Evolutionary conservation across 306 rosid genomes (phyloP), one percentile per base, ranked within the genome.

Genomic region (Fagus crenata): DNA sequence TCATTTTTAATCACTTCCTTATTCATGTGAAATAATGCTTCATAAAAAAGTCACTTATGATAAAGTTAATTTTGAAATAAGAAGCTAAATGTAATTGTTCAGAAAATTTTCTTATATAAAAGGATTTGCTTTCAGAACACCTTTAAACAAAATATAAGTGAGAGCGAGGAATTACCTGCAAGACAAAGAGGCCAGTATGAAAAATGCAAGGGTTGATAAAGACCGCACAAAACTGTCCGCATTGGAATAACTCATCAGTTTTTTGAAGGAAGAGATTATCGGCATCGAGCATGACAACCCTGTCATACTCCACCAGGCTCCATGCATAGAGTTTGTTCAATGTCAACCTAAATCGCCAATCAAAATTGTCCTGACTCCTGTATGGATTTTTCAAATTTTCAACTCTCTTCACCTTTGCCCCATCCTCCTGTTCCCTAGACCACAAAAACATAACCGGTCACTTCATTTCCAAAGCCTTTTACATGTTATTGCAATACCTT

Each of bases 181-280:
- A 78, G 69, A 93, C 98, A 53, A 93, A 93, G 80, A 93, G 98
- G 59, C 98, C 98, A 0, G 98, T 93, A 71, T 93, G 98, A 77
- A 93, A 91, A 71, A 89, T 83, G 70, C 98, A 93, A 69, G 98
- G 98, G 60, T 93, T 93, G 82, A 93, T 93, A 76, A 91, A 93
- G 83, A 85, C 96, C 0, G 98, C 98, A 81, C 97, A 93, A 7
- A 93, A 93, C 22, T 90, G 92, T 39, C 98, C 98, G 53, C 98
- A 93, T 61, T 87, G 91, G 83, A 93, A 93, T 67, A 93, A 75
- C 78, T 93, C 98, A 8, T 89, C 98, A 0, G 97, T 90, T 13
- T 86, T 90, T 0, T 76, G 88, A 7, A 93, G 93, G 80, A 93
- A 93, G 58, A 91, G 96, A 82, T 93, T 93, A 80, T 93, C 98